Conservation (phyloP, 805 yeast species). For the Debaryomyces castellii region DNA sequence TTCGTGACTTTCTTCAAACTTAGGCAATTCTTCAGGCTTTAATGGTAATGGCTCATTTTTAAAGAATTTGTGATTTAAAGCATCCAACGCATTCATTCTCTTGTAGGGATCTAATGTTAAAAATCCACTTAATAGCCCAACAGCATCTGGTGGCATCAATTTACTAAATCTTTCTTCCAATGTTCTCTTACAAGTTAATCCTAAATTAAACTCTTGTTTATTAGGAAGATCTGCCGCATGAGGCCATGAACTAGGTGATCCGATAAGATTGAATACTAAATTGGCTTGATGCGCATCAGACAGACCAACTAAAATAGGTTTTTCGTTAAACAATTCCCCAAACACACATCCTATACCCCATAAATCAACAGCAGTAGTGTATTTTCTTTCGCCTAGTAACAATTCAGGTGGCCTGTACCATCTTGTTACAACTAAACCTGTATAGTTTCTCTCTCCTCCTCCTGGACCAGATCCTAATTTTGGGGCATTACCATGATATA, state of each 20-base stretch:
- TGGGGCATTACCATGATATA: constrained; percentile 64
- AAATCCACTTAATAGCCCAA: constrained; percentile 59
- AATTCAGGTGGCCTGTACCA: constrained; percentile 98
- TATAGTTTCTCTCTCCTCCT: constrained; percentile 53
- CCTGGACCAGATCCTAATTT: constrained; percentile 53
- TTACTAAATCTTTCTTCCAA: constrained; percentile 49
- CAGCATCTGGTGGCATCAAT: constrained; percentile 45
- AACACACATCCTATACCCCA: constrained; percentile 98
- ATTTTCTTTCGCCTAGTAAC: constrained; percentile 76
- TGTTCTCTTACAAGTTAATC: constrained; percentile 46
- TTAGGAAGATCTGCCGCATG: constrained; percentile 58
- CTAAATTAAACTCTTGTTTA: constrained; percentile 43
- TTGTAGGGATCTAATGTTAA: constrained; percentile 68
- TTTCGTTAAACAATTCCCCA: constrained; percentile 80
- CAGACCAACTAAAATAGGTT: constrained; percentile 82
- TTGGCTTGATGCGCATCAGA: constrained; percentile 88
- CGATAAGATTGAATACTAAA: constrained; percentile 75
- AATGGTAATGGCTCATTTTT: constrained; percentile 64
- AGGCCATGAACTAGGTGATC: constrained; percentile 76
- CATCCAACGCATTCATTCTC: constrained; percentile 78
- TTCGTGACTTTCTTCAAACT: constrained; percentile 86
- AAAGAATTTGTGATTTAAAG: constrained; percentile 71
- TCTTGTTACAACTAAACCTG: constrained; percentile 82
- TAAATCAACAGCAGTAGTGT: constrained; percentile 93
- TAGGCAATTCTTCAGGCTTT: constrained; percentile 52